Evolutionary conservation across 2,329 filamentous ascomycete genomes (phyloP).

Genomic region (Penicillium expansum): DNA sequence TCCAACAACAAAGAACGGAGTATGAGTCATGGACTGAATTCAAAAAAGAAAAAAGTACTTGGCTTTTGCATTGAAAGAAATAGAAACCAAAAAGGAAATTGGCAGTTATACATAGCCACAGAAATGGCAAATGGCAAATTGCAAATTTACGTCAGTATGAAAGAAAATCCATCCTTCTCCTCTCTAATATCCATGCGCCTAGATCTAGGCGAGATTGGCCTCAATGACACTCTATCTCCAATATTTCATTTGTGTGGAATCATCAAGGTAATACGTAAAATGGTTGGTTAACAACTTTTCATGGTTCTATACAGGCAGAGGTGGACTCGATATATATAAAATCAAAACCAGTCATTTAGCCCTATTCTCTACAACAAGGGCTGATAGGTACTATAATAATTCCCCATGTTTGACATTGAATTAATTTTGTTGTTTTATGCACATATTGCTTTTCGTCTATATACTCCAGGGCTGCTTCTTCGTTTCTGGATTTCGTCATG

Average conservation of each 20-base stretch:
- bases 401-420: neutral
- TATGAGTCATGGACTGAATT: neutral
- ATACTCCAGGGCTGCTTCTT: neutral
- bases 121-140: conserved; percentile 15
- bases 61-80: neutral
- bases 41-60: neutral
- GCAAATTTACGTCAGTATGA: conserved; percentile 20
- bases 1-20: neutral
- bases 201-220: neutral
- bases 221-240: neutral
- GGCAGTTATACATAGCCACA: conserved; percentile 11
- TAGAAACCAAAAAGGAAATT: neutral
- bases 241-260: neutral
- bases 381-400: neutral
- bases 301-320: neutral
- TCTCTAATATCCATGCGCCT: neutral
- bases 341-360: neutral
- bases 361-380: neutral
- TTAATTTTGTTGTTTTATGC: neutral
- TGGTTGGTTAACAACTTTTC: neutral
- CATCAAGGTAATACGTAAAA: neutral
- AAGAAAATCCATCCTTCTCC: neutral
- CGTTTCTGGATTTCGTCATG: conserved; percentile 2
- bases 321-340: neutral
- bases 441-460: neutral